phyloP scores from a whole-genome alignment of 768 basidiomycete species.

The Dentipellis sp. region DNA sequence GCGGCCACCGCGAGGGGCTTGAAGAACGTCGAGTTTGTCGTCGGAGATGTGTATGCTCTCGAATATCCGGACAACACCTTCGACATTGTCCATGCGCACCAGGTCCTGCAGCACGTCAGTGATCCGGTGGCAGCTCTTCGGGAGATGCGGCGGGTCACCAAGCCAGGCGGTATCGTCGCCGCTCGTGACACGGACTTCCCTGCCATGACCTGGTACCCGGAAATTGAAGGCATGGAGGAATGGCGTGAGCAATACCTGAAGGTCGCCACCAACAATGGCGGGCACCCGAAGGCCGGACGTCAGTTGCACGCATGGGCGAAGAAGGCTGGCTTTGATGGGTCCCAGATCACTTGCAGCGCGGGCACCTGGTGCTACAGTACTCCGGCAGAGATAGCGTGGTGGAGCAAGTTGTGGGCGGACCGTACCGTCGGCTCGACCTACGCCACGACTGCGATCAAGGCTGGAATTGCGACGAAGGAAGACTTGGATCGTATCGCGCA shows the following conservation, averaged over 20 bases:
- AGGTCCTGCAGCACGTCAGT: constrained; percentile 38
- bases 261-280: constrained; percentile 25
- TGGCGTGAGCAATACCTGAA: constrained; percentile 23
- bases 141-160: constrained; percentile 41
- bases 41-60: constrained; percentile 30
- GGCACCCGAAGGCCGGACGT: constrained; percentile 32
- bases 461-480: constrained; percentile 17
- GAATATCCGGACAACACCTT: constrained; percentile 31
- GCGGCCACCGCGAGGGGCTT: constrained; percentile 20
- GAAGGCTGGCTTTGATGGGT: constrained; percentile 25
- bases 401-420: constrained; percentile 30
- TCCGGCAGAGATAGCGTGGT: constrained; percentile 29
- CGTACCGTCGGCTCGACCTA: constrained; percentile 26
- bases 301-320: constrained; percentile 28
- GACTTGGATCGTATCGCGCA: constrained; percentile 12
- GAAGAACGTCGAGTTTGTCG: constrained; percentile 29
- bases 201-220: constrained; percentile 27
- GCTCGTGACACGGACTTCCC: constrained; percentile 32
- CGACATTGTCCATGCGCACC: constrained; percentile 41
- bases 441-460: constrained; percentile 21
- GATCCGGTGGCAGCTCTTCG: constrained; percentile 30
- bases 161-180: constrained; percentile 37
- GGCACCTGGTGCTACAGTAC: constrained; percentile 30
- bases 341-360: constrained; percentile 19
- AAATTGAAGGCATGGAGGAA: constrained; percentile 21